Percentiles rank a stretch among this genome's conserved stretches.
phyloP scores from a whole-genome alignment of 805 yeast species.

The Limtongia smithiae region DNA sequence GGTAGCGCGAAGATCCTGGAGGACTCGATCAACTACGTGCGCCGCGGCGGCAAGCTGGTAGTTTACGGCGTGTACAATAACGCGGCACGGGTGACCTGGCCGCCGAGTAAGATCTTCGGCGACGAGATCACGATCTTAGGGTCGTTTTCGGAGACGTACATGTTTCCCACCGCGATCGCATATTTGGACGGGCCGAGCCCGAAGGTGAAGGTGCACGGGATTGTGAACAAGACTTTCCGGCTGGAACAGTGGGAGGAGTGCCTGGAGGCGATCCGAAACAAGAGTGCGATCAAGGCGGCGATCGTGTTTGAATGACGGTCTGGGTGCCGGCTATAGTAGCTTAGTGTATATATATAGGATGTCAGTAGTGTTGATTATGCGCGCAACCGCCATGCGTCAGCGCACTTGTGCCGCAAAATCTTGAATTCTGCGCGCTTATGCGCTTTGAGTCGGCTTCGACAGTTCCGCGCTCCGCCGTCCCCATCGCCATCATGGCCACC shows the following conservation, averaged over 20 bases:
- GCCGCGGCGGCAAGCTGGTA: slow-evolving; percentile 26
- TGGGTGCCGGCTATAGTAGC: not conserved
- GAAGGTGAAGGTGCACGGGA: slow-evolving; percentile 24
- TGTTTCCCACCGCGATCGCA: slow-evolving; percentile 26
- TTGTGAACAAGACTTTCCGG: slow-evolving; percentile 24
- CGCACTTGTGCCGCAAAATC: too few relatives aligned
- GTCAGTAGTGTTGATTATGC: too few relatives aligned
- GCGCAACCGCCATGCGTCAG: too few relatives aligned
- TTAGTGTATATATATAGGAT: not conserved
- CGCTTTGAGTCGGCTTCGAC: too few relatives aligned
- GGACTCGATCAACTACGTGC: slow-evolving; percentile 25
- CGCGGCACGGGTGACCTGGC: slow-evolving; percentile 26
- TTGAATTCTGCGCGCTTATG: too few relatives aligned
- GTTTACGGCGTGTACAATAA: slow-evolving; percentile 26
- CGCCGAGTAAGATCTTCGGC: slow-evolving; percentile 26
- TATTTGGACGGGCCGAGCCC: slow-evolving; percentile 26
- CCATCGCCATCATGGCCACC: too few relatives aligned
- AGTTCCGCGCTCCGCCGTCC: too few relatives aligned
- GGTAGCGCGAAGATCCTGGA: slow-evolving; percentile 24
- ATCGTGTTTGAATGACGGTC: slow-evolving; percentile 17
- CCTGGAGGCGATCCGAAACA: slow-evolving; percentile 23
- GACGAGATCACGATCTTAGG: slow-evolving; percentile 27
- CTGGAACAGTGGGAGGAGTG: slow-evolving; percentile 30
- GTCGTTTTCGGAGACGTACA: slow-evolving; percentile 26
- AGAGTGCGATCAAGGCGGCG: slow-evolving; percentile 27